Evolutionary conservation across 371 early-diverging fungal species (phyloP).

Genomic region (Dipsacomyces acuminosporus): DNA sequence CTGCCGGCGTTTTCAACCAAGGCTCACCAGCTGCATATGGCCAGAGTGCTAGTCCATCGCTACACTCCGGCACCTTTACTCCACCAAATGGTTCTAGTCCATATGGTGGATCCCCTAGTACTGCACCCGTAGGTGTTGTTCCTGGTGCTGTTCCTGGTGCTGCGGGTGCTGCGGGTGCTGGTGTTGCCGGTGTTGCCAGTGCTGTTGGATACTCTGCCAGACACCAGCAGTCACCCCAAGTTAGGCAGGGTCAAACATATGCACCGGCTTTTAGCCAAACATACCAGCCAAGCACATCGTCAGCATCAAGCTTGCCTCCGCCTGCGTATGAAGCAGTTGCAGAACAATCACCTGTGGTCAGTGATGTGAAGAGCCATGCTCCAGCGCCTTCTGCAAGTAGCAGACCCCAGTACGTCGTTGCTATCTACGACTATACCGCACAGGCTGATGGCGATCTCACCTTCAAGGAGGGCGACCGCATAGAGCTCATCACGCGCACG

Average conservation of each 20-base stretch:
- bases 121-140: conserved; percentile 13
- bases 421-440: conserved; percentile 69
- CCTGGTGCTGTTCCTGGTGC: conserved; percentile 2
- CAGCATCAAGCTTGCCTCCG: background rate
- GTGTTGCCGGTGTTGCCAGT: background rate
- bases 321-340: conserved; percentile 1
- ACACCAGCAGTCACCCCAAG: background rate
- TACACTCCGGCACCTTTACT: background rate
- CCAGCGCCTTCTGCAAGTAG: background rate
- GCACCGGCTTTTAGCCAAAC: too few species aligned
- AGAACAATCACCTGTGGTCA: background rate
- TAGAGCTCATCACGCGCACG: conserved; percentile 59
- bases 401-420: conserved; percentile 39
- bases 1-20: background rate
- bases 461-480: conserved; percentile 61
- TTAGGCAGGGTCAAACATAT: too few species aligned
- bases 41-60: background rate
- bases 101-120: too few species aligned
- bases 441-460: conserved; percentile 64
- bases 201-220: background rate
- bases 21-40: background rate
- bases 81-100: too few species aligned
- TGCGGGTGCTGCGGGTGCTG: background rate
- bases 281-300: too few species aligned
- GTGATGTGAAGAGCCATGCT: background rate